Evolutionary conservation across 2,329 filamentous ascomycete genomes (phyloP), one percentile per base, ranked within the genome.

Genomic region (Plectosphaerella cucumerina): DNA sequence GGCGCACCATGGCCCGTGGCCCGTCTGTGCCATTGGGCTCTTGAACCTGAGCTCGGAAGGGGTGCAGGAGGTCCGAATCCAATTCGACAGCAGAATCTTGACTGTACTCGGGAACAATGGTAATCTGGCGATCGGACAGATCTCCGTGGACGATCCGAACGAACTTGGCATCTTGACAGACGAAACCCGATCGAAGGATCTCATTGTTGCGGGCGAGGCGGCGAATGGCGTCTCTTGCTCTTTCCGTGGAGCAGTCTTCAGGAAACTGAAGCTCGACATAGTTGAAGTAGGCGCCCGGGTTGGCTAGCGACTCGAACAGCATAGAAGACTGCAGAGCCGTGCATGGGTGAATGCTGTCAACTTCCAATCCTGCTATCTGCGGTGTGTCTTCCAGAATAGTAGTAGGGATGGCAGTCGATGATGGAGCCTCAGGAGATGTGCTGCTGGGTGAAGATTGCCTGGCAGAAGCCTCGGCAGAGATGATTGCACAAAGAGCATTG

Each of bases 281-380:
- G 59, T 96, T 97, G 68, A 86, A 88, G 62, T 97, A 96, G 8
- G 85, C 76, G 44, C 68, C 69, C 2, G 74, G 56, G 53, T 85
- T 73, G 17, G 71, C 74, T 3, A 75, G 67, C 1, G 89, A 92
- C 68, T 96, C 90, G 0, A 81, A 75, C 15, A 96, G 74, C 90
- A 96, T 95, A 2, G 89, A 85, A 17, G 78, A 71, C 60, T 97
- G 92, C 10, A 94, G 73, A 14, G 84, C 78, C 4, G 85, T 92
- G 63, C 89, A 94, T 5, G 77, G 77, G 17, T 77, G 63, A n/a
- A 85, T 60, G 21, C 71, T 66, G 33, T 75, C 67, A 10, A 74
- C 55, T 10, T 47, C 31, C 4, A 33, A 5, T 11, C 20, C 5
- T 4, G 17, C 9, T 20, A 17, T 6, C 5, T 37, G 12, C 3